Base-by-base conservation (phyloP, 192 early-diverging fungal genomes). In the Thoreauomyces humboldtii region DNA sequence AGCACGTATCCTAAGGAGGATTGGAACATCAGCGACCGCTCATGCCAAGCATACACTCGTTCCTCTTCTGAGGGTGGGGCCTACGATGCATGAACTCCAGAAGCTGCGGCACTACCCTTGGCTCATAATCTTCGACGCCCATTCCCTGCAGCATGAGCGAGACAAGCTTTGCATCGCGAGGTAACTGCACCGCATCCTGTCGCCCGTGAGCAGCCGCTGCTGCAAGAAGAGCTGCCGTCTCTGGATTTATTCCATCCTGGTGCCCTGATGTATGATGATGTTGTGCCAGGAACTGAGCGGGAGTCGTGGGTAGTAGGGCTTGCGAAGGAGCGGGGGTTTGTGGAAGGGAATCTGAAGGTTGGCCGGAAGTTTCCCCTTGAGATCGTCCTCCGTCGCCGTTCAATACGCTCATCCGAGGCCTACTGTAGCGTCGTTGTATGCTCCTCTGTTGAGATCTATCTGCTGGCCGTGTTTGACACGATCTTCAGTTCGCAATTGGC, bases 41-140 rank as follows among this genome's bases (percentile, higher is more conserved):
- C n/a, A 41, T 41, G 9, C 11, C 38, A 9, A 9, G 11, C 38
- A 41, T 41, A 41, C n/a, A 12, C n/a, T n/a, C 38, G 9, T 9
- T 5, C 27, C 28, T 47, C 21, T 4, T 9, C 27, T 29, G 15
- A 43, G 51, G 27, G 41, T 47, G 28, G 0, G n/a, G 72, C 78
- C 42, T 78, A 91, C 91, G 74, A 76, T 97, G 90, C 41, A 91
- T 86, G 74, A 96, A 96, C 77, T 99, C 95, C 15, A 96, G 79
- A 43, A 97, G 69, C 63, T 93, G 93, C 52, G 91, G 90, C 24
- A 95, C 86, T 24, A 96, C 94, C 71, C 88, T 85, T 5, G 92
- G 91, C 59, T 95, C 92, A 70, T 89, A 94, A 63, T 96, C 92
- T 36, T 89, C 81, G 9, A 99, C 81, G 1, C 88, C 92, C 32